Percentiles rank a stretch among this genome's conserved stretches.
Evolutionary conservation across 2,329 filamentous ascomycete species (phyloP).

Genomic region (Byssothecium circinans): DNA sequence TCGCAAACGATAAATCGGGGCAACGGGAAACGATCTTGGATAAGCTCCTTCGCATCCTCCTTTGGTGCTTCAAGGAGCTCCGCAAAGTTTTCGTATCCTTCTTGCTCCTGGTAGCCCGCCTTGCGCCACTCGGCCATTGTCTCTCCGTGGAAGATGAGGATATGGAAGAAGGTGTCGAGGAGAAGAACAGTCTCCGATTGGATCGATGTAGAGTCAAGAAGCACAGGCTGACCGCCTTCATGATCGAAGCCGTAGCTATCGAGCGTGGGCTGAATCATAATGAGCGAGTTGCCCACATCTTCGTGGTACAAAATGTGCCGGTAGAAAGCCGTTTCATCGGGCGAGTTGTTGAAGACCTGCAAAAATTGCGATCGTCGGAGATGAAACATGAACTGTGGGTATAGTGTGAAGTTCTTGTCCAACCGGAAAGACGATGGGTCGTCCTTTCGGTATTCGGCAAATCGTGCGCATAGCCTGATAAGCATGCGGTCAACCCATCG

Average conservation of each 20-base stretch:
- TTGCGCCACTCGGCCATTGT: constrained; percentile 98
- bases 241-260: constrained; percentile 98
- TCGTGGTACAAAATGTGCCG: constrained; percentile 96
- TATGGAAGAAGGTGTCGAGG: constrained; percentile 98
- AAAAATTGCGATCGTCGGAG: constrained; percentile 94
- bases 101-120: constrained; percentile 95
- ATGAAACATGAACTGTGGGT: constrained; percentile 99
- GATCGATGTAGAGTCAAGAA: constrained; percentile 94
- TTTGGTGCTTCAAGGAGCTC: constrained; percentile 87
- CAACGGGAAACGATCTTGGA: constrained; percentile 95
- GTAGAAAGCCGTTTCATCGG: constrained; percentile 99
- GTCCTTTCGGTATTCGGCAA: constrained; percentile 97
- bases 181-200: constrained; percentile 91
- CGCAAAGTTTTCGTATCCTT: constrained; percentile 96
- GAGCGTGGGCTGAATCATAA: constrained; percentile 98
- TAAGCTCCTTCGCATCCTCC: constrained; percentile 96
- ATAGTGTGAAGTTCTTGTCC: constrained; percentile 98
- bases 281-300: constrained; percentile 91
- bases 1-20: constrained; percentile 98
- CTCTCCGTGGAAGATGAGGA: constrained; percentile 98
- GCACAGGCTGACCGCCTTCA: constrained; percentile 87
- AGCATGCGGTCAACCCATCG: constrained; percentile 99
- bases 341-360: constrained; percentile 99
- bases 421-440: constrained; percentile 88
- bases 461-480: constrained; percentile 91